Evolutionary conservation across 2,329 filamentous ascomycete species (phyloP).

Genomic region (Aspergillus sergii): DNA sequence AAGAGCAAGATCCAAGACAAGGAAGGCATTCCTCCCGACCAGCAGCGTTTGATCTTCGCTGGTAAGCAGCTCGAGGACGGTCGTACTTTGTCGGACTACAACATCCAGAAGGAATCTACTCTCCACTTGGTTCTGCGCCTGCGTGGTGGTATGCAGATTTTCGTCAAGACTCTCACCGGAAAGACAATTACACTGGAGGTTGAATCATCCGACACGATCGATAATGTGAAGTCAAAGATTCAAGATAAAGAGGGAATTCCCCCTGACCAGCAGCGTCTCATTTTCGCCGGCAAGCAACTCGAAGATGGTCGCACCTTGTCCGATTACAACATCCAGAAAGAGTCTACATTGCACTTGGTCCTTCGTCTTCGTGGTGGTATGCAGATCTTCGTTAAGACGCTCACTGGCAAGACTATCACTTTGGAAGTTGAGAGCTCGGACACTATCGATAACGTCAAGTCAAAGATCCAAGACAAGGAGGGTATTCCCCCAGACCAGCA

Average conservation of each 20-base stretch:
- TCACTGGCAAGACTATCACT: conserved; percentile 74
- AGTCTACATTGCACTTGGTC: conserved; percentile 78
- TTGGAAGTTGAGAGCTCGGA: conserved; percentile 69
- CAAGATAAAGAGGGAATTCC: conserved; percentile 81
- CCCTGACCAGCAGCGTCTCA: conserved; percentile 90
- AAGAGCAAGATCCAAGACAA: conserved; percentile 98
- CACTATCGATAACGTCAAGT: conserved; percentile 72
- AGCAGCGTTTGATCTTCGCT: conserved; percentile 94
- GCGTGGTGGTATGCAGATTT: conserved; percentile 73
- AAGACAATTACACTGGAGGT: conserved; percentile 96
- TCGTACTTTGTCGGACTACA: conserved; percentile 87
- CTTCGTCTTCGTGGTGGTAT: conserved; percentile 81
- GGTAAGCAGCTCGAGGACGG: conserved; percentile 97
- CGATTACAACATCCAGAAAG: conserved; percentile 98
- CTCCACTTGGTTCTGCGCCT: conserved; percentile 85
- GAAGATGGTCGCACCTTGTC: conserved; percentile 88
- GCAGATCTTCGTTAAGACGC: conserved; percentile 83
- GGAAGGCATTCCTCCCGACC: conserved; percentile 93
- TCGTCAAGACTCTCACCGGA: conserved; percentile 65
- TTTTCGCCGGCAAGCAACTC: conserved; percentile 91
- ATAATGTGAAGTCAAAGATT: conserved; percentile 94
- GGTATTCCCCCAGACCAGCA: conserved; percentile 72
- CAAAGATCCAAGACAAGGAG: conserved; percentile 81
- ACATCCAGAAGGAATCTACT: conserved; percentile 91
- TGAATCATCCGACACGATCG: conserved; percentile 85